Evolutionary conservation across 1,284 basidiomycete species (phyloP), one percentile per base, ranked within the genome.

Genomic region (Ustilago curta): DNA sequence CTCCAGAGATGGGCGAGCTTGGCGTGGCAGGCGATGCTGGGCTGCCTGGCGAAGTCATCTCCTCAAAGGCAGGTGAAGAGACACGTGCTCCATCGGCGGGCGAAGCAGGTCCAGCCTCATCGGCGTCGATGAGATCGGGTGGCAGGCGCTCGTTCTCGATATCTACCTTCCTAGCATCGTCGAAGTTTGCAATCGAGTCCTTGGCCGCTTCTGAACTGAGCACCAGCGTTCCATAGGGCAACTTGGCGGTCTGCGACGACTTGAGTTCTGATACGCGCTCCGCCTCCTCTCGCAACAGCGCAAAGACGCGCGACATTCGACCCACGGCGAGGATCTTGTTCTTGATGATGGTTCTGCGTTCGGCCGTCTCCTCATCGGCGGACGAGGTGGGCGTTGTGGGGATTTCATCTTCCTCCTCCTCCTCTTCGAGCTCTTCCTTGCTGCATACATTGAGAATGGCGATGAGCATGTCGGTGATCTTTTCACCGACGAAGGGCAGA

Each of bases 321-420:
- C 96, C 96, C 23, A 99, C 95, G 54, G 95, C 97, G 84, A 98
- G 89, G 78, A 99, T 99, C 89, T 99, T 99, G 88, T 94, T 97
- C 88, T 93, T 97, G 88, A 95, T 93, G 72, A 92, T 88, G 81
- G 91, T 91, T 77, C 93, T 88, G 70, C 93, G 90, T 85, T 95
- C 93, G 25, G 87, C 85, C 0, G 87, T 84, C n/a, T 91, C 90
- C 35, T 91, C 89, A 45, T 84, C 61, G 14, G 49, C 52, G 27
- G 51, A 40, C 7, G 71, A 65, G 9, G 64, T 70, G n/a, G 75
- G 77, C 21, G 70, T 71, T 19, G 42, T 55, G 18, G 70, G 70
- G 47, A 75, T 68, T 52, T 83, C 84, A 61, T 86, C 83, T 62
- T 88, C 91, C 69, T 93, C 92, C 40, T 90, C 90, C 64, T 91